phyloP scores from a whole-genome alignment of 2,329 filamentous ascomycete species.

The Didymella pinodella region DNA sequence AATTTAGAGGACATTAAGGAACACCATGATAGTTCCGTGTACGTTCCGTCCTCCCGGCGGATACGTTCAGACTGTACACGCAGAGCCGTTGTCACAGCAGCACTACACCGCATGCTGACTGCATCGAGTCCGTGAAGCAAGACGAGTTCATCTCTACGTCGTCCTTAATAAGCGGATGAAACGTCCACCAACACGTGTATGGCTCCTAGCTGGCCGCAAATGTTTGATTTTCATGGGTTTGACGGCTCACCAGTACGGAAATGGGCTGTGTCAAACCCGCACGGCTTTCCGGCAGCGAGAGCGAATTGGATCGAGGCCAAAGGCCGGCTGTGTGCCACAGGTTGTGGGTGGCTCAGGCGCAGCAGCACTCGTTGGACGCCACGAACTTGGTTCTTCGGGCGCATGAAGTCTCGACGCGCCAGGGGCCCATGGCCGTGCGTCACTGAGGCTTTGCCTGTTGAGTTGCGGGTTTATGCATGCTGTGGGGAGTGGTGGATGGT shows the following conservation, averaged over 20 bases:
- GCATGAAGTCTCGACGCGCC: conserved; percentile 27
- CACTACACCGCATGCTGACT: conserved; percentile 16
- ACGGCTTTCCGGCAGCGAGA: conserved; percentile 17
- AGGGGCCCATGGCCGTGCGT: conserved; percentile 22
- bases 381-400: conserved; percentile 20
- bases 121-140: conserved; percentile 10
- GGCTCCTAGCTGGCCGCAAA: conserved; percentile 11
- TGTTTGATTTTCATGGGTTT: conserved; percentile 11
- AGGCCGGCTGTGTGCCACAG: conserved; percentile 21
- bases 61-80: conserved; percentile 7
- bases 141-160: conserved; percentile 8
- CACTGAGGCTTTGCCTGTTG: conserved; percentile 10
- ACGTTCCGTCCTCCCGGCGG: background rate
- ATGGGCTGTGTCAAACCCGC: conserved; percentile 10
- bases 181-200: conserved; percentile 10
- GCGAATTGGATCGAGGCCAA: conserved; percentile 14
- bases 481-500: conserved; percentile 22
- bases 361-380: conserved; percentile 25
- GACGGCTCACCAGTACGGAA: conserved; percentile 13
- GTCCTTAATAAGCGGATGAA: conserved; percentile 22
- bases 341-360: conserved; percentile 22
- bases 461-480: conserved; percentile 29
- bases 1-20: conserved; percentile 1
- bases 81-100: conserved; percentile 11
- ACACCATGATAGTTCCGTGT: conserved; percentile 1